Base-by-base conservation (phyloP, 495 filamentous ascomycete genomes). In the Lentithecium fluviatile region DNA sequence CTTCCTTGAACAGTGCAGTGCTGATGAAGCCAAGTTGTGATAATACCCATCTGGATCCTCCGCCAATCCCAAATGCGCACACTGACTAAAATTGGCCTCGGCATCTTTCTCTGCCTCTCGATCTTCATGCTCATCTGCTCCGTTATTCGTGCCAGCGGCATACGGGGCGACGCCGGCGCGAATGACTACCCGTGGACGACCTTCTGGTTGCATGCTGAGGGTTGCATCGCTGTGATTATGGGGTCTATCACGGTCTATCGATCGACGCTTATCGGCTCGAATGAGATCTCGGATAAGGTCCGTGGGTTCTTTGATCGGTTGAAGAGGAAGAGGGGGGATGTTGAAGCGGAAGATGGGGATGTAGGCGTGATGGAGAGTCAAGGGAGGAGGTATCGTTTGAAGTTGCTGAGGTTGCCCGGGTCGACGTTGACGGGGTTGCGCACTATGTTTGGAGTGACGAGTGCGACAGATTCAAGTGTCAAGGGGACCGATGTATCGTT, bases 231-330 rank as follows among this genome's bases (percentile, higher is more conserved):
- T 12, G 34, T 58, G 11, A 58, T 58, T 4, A 51, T 51, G 56
- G 56, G 12, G 1, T 58, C 56, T 1, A n/a, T 58, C 26, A 58
- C 56, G 3, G 46, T 32, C 4, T 32, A 32, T 32, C 29, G 29
- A 32, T 32, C 29, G 29, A 32, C 29, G 29, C 42, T 45, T 13
- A 21, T 45, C 6, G 42, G 42, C 6, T 45, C 42, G 42, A 45
- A 45, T 21, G 42, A 45, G 42, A 13, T 45, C n/a, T 45, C 74
- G 1, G 73, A 71, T 32, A 67, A 57, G 29, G 29, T 32, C 10
- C 29, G 29, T 10, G 29, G 3, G 10, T 32, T 32, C 10, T 32
- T 32, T 4, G 4, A 32, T 32, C 29, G 29, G 29, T 32, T 32
- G 3, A 3, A 32, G 3, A 3, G 29, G 3, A 32, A 32, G 10